Conservation (phyloP, 805 yeast species). For the Scheffersomyces spartinae region DNA sequence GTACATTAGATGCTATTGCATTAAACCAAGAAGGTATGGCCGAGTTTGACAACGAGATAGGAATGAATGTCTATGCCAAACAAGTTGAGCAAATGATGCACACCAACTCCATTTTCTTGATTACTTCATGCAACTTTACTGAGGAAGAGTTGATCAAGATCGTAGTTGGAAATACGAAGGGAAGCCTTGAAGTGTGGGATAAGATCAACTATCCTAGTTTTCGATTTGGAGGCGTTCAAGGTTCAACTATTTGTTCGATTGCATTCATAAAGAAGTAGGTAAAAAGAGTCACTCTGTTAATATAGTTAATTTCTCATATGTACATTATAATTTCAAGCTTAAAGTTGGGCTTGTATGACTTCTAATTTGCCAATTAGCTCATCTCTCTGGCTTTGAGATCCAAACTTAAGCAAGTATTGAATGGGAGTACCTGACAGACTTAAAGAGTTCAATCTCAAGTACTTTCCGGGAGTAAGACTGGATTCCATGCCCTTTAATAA, state of each 20-base stretch:
- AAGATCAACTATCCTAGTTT: slow-evolving; percentile 68
- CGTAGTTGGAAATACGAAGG: slow-evolving; percentile 31
- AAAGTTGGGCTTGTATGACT: neutral
- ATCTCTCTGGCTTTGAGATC: slow-evolving; percentile 47
- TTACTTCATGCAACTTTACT: slow-evolving; percentile 93
- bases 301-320: neutral
- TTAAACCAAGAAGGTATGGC: slow-evolving; percentile 45
- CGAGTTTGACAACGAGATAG: slow-evolving; percentile 31
- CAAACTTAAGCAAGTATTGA: slow-evolving; percentile 74
- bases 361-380: slow-evolving; percentile 12
- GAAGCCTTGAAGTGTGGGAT: slow-evolving; percentile 46
- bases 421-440: slow-evolving; percentile 56
- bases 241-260: slow-evolving; percentile 78
- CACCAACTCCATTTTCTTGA: slow-evolving; percentile 45
- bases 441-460: slow-evolving; percentile 60
- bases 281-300: neutral
- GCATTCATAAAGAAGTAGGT: slow-evolving; percentile 44
- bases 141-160: slow-evolving; percentile 56
- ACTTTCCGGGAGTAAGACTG: slow-evolving; percentile 75
- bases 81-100: slow-evolving; percentile 49
- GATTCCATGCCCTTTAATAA: slow-evolving; percentile 75
- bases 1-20: slow-evolving; percentile 95
- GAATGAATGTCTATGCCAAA: slow-evolving; percentile 48
- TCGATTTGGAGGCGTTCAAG: slow-evolving; percentile 82
- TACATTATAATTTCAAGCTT: neutral